phyloP scores from a whole-genome alignment of 768 basidiomycete species.

The Dentipellis fragilis region DNA sequence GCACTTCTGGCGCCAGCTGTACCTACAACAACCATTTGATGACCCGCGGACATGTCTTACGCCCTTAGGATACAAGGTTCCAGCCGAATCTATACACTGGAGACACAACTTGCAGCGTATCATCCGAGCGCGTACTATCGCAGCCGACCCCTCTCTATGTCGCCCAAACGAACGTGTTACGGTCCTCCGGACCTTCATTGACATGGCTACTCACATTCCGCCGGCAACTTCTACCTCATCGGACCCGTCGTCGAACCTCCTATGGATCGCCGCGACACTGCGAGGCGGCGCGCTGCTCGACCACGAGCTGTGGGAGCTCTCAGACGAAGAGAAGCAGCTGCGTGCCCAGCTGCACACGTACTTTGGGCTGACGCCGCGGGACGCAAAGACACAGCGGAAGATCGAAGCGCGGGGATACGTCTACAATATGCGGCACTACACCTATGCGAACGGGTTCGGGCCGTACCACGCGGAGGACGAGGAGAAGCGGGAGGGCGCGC shows the following conservation, averaged over 20 bases:
- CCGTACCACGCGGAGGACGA: slow-evolving; percentile 31
- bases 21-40: slow-evolving; percentile 53
- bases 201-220: slow-evolving; percentile 33
- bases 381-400: slow-evolving; percentile 24
- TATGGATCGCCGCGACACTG: slow-evolving; percentile 39
- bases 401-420: slow-evolving; percentile 42
- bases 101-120: slow-evolving; percentile 41
- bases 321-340: slow-evolving; percentile 34
- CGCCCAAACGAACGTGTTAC: slow-evolving; percentile 32
- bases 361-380: slow-evolving; percentile 42
- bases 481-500: background rate
- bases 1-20: slow-evolving; percentile 56
- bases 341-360: slow-evolving; percentile 43
- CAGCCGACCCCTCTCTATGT: slow-evolving; percentile 24
- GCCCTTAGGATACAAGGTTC: slow-evolving; percentile 18
- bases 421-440: slow-evolving; percentile 54
- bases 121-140: slow-evolving; percentile 42
- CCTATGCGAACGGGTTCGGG: slow-evolving; percentile 39
- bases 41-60: slow-evolving; percentile 47
- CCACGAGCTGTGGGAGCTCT: slow-evolving; percentile 12
- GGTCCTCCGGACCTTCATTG: slow-evolving; percentile 40
- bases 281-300: slow-evolving; percentile 34
- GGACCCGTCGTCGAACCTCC: slow-evolving; percentile 36
- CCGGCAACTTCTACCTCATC: slow-evolving; percentile 22
- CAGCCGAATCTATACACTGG: slow-evolving; percentile 29